Percentiles rank a stretch among this genome's conserved stretches.
Evolutionary conservation across 225 moss, liverwort and hornwort genomes (phyloP).

Genomic region (Marchantia polymorpha): DNA sequence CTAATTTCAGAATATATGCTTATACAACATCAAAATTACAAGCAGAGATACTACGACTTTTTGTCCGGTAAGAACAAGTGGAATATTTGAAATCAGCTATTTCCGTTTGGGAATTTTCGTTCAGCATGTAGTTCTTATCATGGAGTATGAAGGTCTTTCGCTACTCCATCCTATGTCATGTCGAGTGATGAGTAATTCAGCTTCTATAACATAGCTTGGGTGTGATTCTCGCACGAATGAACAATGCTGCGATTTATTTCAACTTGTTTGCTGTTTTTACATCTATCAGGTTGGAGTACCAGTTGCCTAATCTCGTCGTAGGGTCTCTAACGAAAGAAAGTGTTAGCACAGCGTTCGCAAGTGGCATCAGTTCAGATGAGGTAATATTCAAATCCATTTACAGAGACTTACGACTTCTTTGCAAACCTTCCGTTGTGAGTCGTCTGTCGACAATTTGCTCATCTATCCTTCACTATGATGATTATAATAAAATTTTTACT

Average conservation of each 20-base stretch:
- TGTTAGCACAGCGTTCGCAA: slow-evolving; percentile 62
- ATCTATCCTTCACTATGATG: background rate
- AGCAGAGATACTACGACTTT: slow-evolving; percentile 80
- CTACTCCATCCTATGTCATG: background rate
- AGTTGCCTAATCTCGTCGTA: slow-evolving; percentile 85
- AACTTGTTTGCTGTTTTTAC: too few species aligned
- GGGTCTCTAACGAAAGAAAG: slow-evolving; percentile 84
- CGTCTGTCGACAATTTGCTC: background rate
- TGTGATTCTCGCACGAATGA: background rate
- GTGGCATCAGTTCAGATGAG: slow-evolving; percentile 76
- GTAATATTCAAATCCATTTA: slow-evolving; percentile 19
- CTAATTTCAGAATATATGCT: slow-evolving; percentile 90
- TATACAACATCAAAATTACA: slow-evolving; percentile 88
- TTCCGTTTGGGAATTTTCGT: background rate
- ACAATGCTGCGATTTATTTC: too few species aligned
- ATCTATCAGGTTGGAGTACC: slow-evolving; percentile 65
- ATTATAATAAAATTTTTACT: background rate
- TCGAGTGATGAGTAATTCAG: background rate
- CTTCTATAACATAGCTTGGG: background rate
- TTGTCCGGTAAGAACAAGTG: slow-evolving; percentile 49
- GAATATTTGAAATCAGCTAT: background rate
- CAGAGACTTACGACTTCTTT: background rate
- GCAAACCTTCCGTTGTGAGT: background rate
- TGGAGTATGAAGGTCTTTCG: too few species aligned
- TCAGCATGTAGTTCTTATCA: background rate